phyloP scores from a whole-genome alignment of 2,329 filamentous ascomycete genomes.

The Aspergillus texensis region DNA sequence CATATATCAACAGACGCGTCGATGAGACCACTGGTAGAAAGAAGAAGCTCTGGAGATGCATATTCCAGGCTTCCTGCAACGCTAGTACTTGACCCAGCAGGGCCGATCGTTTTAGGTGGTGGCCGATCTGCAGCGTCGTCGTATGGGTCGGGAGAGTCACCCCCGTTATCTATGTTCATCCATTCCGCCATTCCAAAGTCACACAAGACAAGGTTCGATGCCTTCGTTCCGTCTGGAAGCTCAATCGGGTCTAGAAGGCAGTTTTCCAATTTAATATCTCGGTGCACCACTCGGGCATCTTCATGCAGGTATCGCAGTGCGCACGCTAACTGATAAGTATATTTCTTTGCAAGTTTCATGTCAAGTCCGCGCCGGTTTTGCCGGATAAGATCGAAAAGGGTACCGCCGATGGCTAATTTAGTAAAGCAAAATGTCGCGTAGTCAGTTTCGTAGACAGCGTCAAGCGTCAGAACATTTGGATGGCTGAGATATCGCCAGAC shows the following conservation, averaged over 20 bases:
- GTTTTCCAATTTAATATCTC: constrained; percentile 71
- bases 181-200: constrained; percentile 73
- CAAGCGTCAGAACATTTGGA: constrained; percentile 62
- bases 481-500: constrained; percentile 69
- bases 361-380: constrained; percentile 57
- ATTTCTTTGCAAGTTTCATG: constrained; percentile 58
- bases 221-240: constrained; percentile 49
- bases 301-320: constrained; percentile 69
- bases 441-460: constrained; percentile 67
- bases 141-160: constrained; percentile 53
- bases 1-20: constrained; percentile 64
- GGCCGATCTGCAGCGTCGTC: constrained; percentile 50
- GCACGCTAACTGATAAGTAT: constrained; percentile 64
- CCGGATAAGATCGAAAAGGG: constrained; percentile 64
- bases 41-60: constrained; percentile 52
- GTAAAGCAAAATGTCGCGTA: constrained; percentile 72
- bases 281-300: constrained; percentile 67
- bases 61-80: constrained; percentile 63
- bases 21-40: constrained; percentile 43
- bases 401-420: constrained; percentile 64
- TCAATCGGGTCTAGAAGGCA: constrained; percentile 62
- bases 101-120: constrained; percentile 55
- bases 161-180: constrained; percentile 59
- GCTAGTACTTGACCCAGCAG: constrained; percentile 58
- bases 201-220: constrained; percentile 63